Base-by-base conservation (phyloP, 257 asterid species). In the Fraxinus pennsylvanica region DNA sequence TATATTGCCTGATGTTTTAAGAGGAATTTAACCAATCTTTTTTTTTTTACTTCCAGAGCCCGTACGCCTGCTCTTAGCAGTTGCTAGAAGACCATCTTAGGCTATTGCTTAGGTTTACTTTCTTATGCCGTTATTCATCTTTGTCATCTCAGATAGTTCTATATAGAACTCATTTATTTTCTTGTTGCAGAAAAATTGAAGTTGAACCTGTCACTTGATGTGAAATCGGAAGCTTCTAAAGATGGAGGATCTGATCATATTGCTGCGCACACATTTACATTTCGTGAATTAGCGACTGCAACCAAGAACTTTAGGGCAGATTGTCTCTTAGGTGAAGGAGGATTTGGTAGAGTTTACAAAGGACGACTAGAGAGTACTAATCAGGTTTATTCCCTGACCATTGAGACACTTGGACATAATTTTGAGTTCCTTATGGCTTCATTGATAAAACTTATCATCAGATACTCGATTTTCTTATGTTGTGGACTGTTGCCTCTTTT, bases 311-410 rank as follows among this genome's bases (percentile, higher is more conserved):
- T 92, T 80, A 85, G 97, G 87, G 91, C 92, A 17, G 97, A 94
- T 82, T 94, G 96, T 86, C 90, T 91, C 50, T 84, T 92, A 81
- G 97, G 98, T 39, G 98, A 93, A 87, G 98, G 98, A 81, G 98
- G 98, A 74, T 91, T 93, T 74, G 97, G 98, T 71, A 89, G 92
- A 85, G 98, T 93, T 72, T 91, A 91, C 77, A 87, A 86, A 85
- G 97, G 97, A 76, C 81, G 87, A 38, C 77, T 92, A 61, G 98
- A 92, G 84, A 88, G 92, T 82, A 88, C 91, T 35, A 91, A 85
- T 85, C 97, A 88, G 96, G 97, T 92, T 75, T 19, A 72, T 76
- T 32, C 43, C 27, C 21, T 17, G 33, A 43, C 66, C 43, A 33
- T 38, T 21, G 12, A 6, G 13, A 39, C 5, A 8, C 32, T 13